Base-by-base conservation (phyloP, 106 monocot species). In the Phalaenopsis equestris region DNA sequence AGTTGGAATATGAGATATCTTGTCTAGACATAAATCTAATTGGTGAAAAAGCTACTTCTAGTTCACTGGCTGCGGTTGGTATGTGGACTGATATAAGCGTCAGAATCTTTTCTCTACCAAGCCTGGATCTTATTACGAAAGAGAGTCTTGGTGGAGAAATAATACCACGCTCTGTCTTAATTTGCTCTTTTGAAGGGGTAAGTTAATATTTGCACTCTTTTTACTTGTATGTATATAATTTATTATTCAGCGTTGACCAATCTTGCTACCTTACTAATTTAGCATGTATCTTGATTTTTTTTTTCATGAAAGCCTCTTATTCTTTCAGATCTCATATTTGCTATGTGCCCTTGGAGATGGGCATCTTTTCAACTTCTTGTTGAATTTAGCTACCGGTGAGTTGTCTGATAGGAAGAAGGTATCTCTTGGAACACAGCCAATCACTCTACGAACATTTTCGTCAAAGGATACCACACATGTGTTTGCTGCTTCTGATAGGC, bases 71-170 rank as follows among this genome's bases (percentile, higher is more conserved):
- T 12, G 98, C 90, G 41, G 93, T 99, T 79, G 98, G 98, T 61
- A 99, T 99, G 98, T 99, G 98, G 98, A 99, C 98, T 56, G 98
- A 99, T 80, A 94, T 99, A 75, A 94, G 94, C 82, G 94, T 95
- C 30, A 92, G 92, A 79, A 88, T 99, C 77, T 91, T 88, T 84
- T 91, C 93, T 75, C 91, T 99, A 45, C 98, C 98, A 12, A 68
- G 80, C 41, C 74, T 99, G 78, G 91, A 99, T 58, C 82, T 90
- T 48, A 79, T 93, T 76, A 90, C 84, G 55, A 94, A 89, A 76
- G 98, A 94, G 81, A 84, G 75, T 80, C 81, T 99, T 79, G 98
- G 98, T 80, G 98, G 98, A 78, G 87, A 99, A 84, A 94, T 99
- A 72, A 94, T 99, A 80, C 94, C 98, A 83, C 94, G 94, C 11